Evolutionary conservation across 306 rosid genomes (phyloP), one percentile per base, ranked within the genome.

Genomic region (Trifolium fragiferum): DNA sequence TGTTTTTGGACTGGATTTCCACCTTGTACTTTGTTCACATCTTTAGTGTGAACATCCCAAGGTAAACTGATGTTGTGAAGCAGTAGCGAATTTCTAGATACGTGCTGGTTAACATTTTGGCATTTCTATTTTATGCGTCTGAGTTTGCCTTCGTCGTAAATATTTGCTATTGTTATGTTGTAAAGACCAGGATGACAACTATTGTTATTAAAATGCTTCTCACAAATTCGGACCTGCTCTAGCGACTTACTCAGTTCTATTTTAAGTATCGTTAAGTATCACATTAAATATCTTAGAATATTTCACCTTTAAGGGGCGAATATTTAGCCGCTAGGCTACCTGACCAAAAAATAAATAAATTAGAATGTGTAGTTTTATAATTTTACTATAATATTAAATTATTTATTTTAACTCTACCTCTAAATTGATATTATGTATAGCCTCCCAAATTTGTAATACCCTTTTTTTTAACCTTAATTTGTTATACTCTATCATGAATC

Each of bases 1-100:
- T 10, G 19, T 61, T 37, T 37, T 37, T 37, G 40, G 10, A 37
- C 40, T 37, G 40, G 40, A 30, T 50, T 35, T 60, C 3, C 51
- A 13, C 35, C 5, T 21, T 71, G 46, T 49, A 50, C 38, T 10
- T 23, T 66, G 61, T 68, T 77, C 83, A 74, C 40, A 49, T 80
- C 63, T 37, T 47, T 55, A 47, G 27, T 51, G 80, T 76, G 73
- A 76, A 78, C 19, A 55, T 53, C 51, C 6, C 61, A 38, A 57
- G 21, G 66, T 66, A 51, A 57, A 27, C 79, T 70, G 70, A 10
- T 38, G 18, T 58, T 70, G 81, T 41, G 21, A 62, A 78, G 58
- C 35, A 16, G 53, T 76, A 20, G 72, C 25, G 18, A n/a, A 16
- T 59, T 75, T 68, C 74, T 57, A 44, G 60, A 60, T 32, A 30